Evolutionary conservation across 2,329 filamentous ascomycete species (phyloP).

Genomic region (Arachnopeziza araneosa): DNA sequence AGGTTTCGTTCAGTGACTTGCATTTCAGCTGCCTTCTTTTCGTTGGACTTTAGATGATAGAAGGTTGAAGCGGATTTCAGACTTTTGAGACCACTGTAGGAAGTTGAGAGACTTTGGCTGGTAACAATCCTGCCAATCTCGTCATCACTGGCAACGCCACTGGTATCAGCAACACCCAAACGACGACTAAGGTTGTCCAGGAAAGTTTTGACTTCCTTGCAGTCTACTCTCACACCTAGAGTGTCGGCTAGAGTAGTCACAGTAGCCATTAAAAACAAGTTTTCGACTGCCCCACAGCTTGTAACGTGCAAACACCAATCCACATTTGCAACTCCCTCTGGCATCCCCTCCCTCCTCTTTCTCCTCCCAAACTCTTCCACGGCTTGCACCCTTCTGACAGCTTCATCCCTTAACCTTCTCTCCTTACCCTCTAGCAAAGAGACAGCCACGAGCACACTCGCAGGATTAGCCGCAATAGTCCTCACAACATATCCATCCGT

Average conservation of each 20-base stretch:
- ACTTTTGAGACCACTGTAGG: neutral
- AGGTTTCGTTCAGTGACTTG: neutral
- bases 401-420: neutral
- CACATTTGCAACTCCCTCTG: slow-evolving; percentile 1
- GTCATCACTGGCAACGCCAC: neutral
- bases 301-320: slow-evolving; percentile 7
- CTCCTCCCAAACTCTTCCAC: slow-evolving; percentile 4
- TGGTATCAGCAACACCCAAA: neutral
- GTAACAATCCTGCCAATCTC: neutral
- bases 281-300: neutral
- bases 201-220: neutral
- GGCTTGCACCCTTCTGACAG: slow-evolving; percentile 3
- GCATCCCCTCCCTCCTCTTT: slow-evolving; percentile 3
- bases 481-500: slow-evolving; percentile 7
- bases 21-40: neutral
- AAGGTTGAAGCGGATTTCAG: neutral
- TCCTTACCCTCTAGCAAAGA: slow-evolving; percentile 2
- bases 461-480: slow-evolving; percentile 4
- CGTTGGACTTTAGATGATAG: neutral
- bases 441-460: slow-evolving; percentile 5
- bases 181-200: neutral
- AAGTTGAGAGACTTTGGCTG: neutral
- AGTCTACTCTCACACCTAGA: neutral
- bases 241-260: neutral
- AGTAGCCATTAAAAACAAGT: neutral